These are phyloP conservation scores for Cyclotella baltica DNA, from an alignment of 108 stramenopile species.

Conservation along the genomic window DNA sequence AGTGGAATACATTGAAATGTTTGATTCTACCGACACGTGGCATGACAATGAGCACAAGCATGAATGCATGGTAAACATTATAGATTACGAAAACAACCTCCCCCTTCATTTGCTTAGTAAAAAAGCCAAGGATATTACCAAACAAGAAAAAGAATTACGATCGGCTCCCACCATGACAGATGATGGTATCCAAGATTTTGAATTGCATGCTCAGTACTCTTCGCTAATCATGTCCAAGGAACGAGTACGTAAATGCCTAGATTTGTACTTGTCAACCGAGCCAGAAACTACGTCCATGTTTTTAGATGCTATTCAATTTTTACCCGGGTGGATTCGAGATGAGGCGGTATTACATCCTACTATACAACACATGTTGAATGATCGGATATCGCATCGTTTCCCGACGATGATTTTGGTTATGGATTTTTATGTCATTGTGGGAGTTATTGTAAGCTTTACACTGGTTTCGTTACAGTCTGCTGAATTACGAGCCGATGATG, in stretches of 20 bases:
- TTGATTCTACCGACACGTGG: not conserved
- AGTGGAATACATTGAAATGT: conserved; percentile 45
- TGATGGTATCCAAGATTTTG: conserved; percentile 1
- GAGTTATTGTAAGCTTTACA: conserved; percentile 71
- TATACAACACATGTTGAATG: conserved; percentile 79
- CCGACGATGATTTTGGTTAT: conserved; percentile 81
- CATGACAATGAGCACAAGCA: conserved; percentile 54
- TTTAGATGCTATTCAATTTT: conserved; percentile 68
- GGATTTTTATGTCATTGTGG: conserved; percentile 68
- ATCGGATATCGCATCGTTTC: conserved; percentile 74
- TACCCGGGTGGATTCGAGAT: conserved; percentile 83
- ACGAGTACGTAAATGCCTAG: conserved; percentile 51
- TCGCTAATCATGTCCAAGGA: conserved; percentile 7
- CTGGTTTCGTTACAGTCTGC: conserved; percentile 33
- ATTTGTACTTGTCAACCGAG: conserved; percentile 67
- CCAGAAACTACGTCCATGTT: conserved; percentile 69
- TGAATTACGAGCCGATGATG: conserved; percentile 15
- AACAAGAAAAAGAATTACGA: not conserved
- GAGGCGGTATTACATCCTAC: conserved; percentile 77
- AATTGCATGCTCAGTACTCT: not conserved
- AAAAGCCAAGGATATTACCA: not conserved
- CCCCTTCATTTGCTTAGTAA: conserved; percentile 69
- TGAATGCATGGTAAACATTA: conserved; percentile 48
- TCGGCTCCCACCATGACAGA: conserved; percentile 5
- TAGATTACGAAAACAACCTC: conserved; percentile 69